These are phyloP conservation scores for Corynespora cassiicola DNA, from an alignment of 2,329 filamentous ascomycete genomes.

Conservation along the genomic window DNA sequence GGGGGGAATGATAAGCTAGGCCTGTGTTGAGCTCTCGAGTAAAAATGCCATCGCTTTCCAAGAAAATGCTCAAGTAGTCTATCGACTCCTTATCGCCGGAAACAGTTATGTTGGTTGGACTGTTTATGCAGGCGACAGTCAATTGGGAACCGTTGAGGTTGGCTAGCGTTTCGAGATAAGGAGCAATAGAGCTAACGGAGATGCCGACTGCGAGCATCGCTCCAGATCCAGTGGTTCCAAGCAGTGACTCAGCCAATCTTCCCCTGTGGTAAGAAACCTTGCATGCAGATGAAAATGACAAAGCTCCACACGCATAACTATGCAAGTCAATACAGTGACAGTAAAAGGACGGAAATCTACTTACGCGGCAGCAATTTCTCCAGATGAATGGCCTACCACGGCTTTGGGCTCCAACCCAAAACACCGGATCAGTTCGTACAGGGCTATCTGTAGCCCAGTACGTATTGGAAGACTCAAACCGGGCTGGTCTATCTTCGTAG, in stretches of 20 bases:
- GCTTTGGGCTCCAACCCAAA: conserved; percentile 12
- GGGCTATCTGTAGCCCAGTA: conserved; percentile 22
- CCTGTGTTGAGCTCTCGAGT: conserved; percentile 46
- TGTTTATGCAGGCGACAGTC: conserved; percentile 40
- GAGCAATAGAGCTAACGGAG: no score
- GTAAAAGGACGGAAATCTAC: no score
- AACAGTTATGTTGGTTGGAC: conserved; percentile 47
- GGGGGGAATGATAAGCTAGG: conserved; percentile 51
- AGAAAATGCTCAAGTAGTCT: conserved; percentile 26
- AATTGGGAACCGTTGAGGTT: no score
- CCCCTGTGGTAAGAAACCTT: conserved; percentile 3
- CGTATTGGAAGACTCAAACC: conserved; percentile 17
- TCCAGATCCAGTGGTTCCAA: neutral
- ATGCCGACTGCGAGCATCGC: conserved; percentile 8
- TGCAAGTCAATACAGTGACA: no score
- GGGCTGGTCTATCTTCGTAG: neutral
- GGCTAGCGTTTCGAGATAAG: no score
- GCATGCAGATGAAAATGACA: neutral
- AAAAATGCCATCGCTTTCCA: conserved; percentile 46
- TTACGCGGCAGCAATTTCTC: conserved; percentile 29
- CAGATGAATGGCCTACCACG: conserved; percentile 26
- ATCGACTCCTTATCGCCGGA: conserved; percentile 49
- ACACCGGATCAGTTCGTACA: conserved; percentile 21
- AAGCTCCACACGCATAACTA: conserved; percentile 5
- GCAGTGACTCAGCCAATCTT: neutral